A percentile compares a stretch with the other conserved stretches of the same genome.
Conservation (phyloP, 805 yeast genomes). For the Dipodascopsis uninucleata region DNA sequence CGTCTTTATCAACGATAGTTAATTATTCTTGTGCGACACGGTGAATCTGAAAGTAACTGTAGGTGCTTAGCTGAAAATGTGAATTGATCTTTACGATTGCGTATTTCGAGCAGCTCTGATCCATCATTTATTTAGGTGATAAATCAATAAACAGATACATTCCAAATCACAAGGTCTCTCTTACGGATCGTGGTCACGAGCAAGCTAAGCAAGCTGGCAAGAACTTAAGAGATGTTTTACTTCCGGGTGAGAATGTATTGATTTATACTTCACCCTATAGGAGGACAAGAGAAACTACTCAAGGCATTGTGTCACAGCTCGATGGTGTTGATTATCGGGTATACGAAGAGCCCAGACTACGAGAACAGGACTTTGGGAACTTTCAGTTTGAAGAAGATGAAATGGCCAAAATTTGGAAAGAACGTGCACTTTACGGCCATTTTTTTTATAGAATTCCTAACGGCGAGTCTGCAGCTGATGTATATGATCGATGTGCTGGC, state of each 20-base stretch:
- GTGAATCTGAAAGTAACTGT: conserved; percentile 86
- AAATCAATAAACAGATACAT: conserved; percentile 71
- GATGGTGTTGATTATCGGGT: conserved; percentile 49
- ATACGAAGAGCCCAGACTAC: conserved; percentile 83
- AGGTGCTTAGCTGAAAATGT: not conserved
- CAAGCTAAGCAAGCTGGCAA: conserved; percentile 40
- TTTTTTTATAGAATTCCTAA: conserved; percentile 86
- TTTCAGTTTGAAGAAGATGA: conserved; percentile 70
- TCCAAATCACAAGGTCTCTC: conserved; percentile 75
- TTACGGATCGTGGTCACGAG: conserved; percentile 65
- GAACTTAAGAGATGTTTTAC: conserved; percentile 38
- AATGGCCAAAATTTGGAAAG: conserved; percentile 80
- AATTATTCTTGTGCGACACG: conserved; percentile 80
- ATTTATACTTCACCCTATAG: conserved; percentile 84
- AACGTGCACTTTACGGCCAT: conserved; percentile 82
- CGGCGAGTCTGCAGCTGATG: conserved; percentile 96
- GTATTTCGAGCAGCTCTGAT: no score
- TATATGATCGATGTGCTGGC: conserved; percentile 83
- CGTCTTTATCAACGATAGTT: no score
- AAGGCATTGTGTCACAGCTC: conserved; percentile 60
- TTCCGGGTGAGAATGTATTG: conserved; percentile 55
- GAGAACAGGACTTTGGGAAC: conserved; percentile 95
- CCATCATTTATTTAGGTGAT: conserved; percentile 46
- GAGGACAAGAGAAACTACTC: conserved; percentile 80
- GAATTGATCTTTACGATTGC: no score